phyloP scores from a whole-genome alignment of 2,329 filamentous ascomycete genomes.

The Talaromyces sp. region DNA sequence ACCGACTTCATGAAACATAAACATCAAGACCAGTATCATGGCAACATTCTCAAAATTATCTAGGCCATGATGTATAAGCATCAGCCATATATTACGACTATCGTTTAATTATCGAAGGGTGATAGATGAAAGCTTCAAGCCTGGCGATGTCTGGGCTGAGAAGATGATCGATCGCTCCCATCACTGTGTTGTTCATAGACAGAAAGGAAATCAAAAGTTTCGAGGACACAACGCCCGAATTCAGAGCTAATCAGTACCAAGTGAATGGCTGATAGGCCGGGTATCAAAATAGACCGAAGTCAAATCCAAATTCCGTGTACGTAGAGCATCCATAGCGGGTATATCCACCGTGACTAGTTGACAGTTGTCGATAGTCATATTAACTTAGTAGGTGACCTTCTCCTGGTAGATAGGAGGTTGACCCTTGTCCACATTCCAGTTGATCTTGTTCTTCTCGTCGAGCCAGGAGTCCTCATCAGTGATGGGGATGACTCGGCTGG shows the following conservation, averaged over 20 bases:
- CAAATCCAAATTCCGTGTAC: not conserved
- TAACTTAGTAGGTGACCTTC: constrained; percentile 55
- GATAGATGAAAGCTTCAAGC: not conserved
- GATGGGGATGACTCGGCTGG: constrained; percentile 71
- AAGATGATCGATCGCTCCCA: not conserved
- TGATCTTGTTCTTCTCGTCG: constrained; percentile 69
- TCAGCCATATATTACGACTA: constrained; percentile 22
- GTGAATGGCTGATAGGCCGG: constrained; percentile 6
- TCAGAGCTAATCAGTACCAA: constrained; percentile 10
- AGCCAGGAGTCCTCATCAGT: constrained; percentile 76
- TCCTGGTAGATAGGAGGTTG: constrained; percentile 63
- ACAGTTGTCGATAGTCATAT: not conserved
- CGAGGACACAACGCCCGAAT: constrained; percentile 11
- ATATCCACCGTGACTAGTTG: not conserved
- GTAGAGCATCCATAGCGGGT: not conserved
- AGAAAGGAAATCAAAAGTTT: not conserved
- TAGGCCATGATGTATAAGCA: constrained; percentile 16
- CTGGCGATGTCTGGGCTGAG: not conserved
- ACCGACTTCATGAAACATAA: constrained; percentile 4
- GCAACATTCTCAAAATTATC: constrained; percentile 17
- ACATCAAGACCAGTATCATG: constrained; percentile 11
- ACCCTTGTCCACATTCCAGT: constrained; percentile 60
- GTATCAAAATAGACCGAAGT: constrained; percentile 26
- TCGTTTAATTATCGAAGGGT: not conserved
- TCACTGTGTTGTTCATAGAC: constrained; percentile 1